Conservation (phyloP, 1,139 yeast species). For the Hemisphaericaspora xylofermentans region DNA sequence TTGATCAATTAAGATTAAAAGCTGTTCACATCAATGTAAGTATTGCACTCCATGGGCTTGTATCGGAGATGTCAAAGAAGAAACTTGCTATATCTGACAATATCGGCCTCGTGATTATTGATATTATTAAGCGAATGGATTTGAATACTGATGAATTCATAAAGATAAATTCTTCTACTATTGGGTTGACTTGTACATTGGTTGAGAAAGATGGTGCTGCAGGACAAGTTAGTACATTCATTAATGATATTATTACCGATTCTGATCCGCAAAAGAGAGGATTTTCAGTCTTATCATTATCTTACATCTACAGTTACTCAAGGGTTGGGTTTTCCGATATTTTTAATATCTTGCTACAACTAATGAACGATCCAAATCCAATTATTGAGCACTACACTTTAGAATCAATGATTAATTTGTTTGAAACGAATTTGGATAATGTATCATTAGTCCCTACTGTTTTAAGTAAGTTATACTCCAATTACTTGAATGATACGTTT, state of each 20-base stretch:
- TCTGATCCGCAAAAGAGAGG: conserved; percentile 64
- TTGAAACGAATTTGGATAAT: conserved; percentile 56
- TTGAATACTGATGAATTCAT: conserved; percentile 38
- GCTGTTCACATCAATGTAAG: conserved; percentile 64
- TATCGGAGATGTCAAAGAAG: conserved; percentile 34
- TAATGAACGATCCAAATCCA: conserved; percentile 82
- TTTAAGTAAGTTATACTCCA: conserved; percentile 44
- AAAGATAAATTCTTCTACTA: conserved; percentile 59
- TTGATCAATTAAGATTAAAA: conserved; percentile 35
- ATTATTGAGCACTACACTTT: conserved; percentile 73
- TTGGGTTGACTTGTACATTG: conserved; percentile 59
- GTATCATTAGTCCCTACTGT: conserved; percentile 46
- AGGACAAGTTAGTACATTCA: conserved; percentile 52
- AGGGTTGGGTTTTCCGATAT: conserved; percentile 40
- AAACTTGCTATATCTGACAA: conserved; percentile 38
- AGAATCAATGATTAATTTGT: conserved; percentile 54
- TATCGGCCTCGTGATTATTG: conserved; percentile 52
- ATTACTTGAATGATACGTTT: conserved; percentile 50
- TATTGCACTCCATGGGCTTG: conserved; percentile 60
- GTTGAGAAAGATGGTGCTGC: conserved; percentile 33
- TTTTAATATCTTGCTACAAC: conserved; percentile 56
- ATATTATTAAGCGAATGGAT: conserved; percentile 54
- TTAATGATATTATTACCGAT: conserved; percentile 57
- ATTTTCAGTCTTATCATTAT: conserved; percentile 57
- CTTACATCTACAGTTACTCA: conserved; percentile 52